Conservation (phyloP, 108 stramenopile genomes). For the Cyclotella sp. region DNA sequence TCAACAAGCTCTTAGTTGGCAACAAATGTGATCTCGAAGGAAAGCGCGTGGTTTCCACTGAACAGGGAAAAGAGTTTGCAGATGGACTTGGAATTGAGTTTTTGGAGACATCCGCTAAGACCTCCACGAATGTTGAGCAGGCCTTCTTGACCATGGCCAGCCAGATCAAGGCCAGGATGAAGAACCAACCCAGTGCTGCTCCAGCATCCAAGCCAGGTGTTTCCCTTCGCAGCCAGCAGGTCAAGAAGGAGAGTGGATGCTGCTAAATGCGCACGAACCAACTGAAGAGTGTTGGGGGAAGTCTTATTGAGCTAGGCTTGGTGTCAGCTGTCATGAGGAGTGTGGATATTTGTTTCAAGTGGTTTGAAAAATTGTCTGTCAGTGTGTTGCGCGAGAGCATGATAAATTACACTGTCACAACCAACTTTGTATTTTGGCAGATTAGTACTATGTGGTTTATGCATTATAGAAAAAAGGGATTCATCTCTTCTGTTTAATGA, state of each 20-base stretch:
- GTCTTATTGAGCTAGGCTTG: not conserved
- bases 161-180: slow-evolving; percentile 98
- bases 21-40: slow-evolving; percentile 98
- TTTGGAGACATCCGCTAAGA: slow-evolving; percentile 99
- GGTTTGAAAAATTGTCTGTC: not conserved
- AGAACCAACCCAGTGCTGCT: slow-evolving; percentile 89
- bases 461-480: slow-evolving; percentile 8
- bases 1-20: slow-evolving; percentile 99
- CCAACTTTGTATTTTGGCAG: not conserved
- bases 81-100: slow-evolving; percentile 98
- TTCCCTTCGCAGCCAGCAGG: slow-evolving; percentile 77
- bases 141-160: slow-evolving; percentile 99
- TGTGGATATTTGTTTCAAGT: slow-evolving; percentile 1
- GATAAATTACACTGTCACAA: not conserved
- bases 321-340: not conserved
- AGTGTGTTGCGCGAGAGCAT: not conserved
- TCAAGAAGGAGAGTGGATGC: slow-evolving; percentile 82
- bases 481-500: slow-evolving; percentile 13
- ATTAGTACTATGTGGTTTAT: not conserved
- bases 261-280: slow-evolving; percentile 65
- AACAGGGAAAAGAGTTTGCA: slow-evolving; percentile 98
- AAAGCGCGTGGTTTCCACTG: slow-evolving; percentile 95
- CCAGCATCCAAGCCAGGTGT: slow-evolving; percentile 77
- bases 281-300: not conserved
- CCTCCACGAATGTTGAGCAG: slow-evolving; percentile 97